Base-by-base conservation (phyloP, 2,329 filamentous ascomycete genomes). In the Trichoderma sp. region DNA sequence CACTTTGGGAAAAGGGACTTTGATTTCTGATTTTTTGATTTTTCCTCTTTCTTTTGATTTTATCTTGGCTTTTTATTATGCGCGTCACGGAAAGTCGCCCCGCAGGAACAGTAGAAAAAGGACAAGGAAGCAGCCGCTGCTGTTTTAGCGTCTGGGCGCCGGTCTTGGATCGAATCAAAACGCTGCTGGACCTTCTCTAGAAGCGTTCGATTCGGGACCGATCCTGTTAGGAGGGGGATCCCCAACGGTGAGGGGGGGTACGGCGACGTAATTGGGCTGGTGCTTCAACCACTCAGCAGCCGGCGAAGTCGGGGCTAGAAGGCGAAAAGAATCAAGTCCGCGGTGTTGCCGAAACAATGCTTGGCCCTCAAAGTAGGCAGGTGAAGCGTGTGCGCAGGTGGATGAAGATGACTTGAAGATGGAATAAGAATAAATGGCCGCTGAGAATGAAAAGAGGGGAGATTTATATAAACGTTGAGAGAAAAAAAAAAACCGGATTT, bases 181-280 rank as follows among this genome's bases (percentile, higher is more conserved):
- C 7, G 49, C 33, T 43, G 61, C 49, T 33, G 33, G 6, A 24
- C 49, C 49, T 56, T 64, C 61, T 64, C 49, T 64, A 56, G 61
- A 64, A 64, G 52, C 33, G 49, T 64, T 64, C 61, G 61, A 64
- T 64, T 64, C 61, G 61, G 61, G 49, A 49, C 16, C 61, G 61
- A 64, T 64, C 61, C 61, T 64, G 61, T 49, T 21, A 40, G 14
- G 66, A 47, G 55, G 61, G 33, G 57, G 49, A 19, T 56, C 35
- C 29, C 40, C 40, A 43, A 43, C 3, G 40, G 6, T 40, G 52
- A 61, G 68, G 43, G 55, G 37, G 27, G 53, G 27, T 27, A 33
- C 37, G 27, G 64, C 68, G 55, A 69, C 62, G 55, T 69, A 67
- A 69, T 69, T 64, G 68, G 68, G 33, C 56, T 27, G 59, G 21